A percentile compares a stretch with the other conserved stretches of the same genome.
phyloP scores from a whole-genome alignment of 2,329 filamentous ascomycete species.

The Fusarium chlamydosporum region DNA sequence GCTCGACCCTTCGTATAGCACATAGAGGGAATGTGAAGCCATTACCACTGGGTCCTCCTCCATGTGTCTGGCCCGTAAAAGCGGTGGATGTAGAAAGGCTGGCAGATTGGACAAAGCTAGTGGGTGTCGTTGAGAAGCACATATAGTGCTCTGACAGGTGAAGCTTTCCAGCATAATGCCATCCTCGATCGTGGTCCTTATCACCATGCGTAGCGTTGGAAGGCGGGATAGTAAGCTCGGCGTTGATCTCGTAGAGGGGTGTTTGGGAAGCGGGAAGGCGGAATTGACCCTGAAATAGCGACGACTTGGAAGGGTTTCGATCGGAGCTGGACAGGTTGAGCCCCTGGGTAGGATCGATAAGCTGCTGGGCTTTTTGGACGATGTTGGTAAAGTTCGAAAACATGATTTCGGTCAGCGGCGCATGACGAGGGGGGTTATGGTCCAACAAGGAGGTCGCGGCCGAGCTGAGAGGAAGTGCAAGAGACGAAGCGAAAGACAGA shows the following conservation, averaged over 20 bases:
- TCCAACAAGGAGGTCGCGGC: slow-evolving; percentile 35
- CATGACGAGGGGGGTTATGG: slow-evolving; percentile 54
- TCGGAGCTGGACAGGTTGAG: slow-evolving; percentile 80
- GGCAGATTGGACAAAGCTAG: slow-evolving; percentile 85
- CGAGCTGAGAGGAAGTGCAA: slow-evolving; percentile 13
- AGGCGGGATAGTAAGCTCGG: slow-evolving; percentile 89
- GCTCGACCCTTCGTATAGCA: slow-evolving; percentile 90
- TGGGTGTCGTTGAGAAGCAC: slow-evolving; percentile 94
- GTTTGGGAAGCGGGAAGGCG: slow-evolving; percentile 92
- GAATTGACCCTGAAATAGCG: slow-evolving; percentile 96
- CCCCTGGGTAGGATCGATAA: slow-evolving; percentile 90
- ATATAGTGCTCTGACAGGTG: slow-evolving; percentile 95
- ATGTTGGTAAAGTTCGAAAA: slow-evolving; percentile 78
- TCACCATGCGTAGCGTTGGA: slow-evolving; percentile 79
- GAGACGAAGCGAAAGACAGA: not conserved
- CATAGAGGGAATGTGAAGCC: slow-evolving; percentile 95
- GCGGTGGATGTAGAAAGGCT: slow-evolving; percentile 83
- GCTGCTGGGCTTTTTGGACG: slow-evolving; percentile 94
- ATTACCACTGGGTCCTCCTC: slow-evolving; percentile 92
- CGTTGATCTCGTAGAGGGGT: slow-evolving; percentile 94
- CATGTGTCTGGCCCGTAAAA: slow-evolving; percentile 94
- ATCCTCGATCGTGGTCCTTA: slow-evolving; percentile 79
- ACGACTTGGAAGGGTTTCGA: slow-evolving; percentile 88
- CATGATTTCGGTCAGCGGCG: slow-evolving; percentile 64
- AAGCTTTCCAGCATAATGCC: slow-evolving; percentile 91